Conservation (phyloP, 2,329 filamentous ascomycete genomes). For the Didymella lethalis region DNA sequence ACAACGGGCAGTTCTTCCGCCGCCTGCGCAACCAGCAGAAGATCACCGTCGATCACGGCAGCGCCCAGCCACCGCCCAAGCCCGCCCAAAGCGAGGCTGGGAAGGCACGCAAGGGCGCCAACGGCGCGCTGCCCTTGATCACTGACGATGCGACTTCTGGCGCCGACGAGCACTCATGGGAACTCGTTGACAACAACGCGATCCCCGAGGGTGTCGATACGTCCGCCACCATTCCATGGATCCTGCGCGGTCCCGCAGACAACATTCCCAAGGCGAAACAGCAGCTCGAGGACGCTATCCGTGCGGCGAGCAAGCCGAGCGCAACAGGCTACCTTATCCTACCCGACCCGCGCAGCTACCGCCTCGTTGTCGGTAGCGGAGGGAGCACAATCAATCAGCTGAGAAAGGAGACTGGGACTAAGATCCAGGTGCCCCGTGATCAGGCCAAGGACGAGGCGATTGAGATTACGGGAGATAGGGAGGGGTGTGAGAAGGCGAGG, state of each 20-base stretch:
- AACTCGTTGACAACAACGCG: constrained; percentile 72
- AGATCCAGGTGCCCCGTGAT: constrained; percentile 89
- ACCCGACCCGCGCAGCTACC: constrained; percentile 85
- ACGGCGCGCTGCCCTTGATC: constrained; percentile 82
- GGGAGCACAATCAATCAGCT: constrained; percentile 94
- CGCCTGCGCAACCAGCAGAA: constrained; percentile 84
- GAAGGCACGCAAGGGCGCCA: constrained; percentile 60
- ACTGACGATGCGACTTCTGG: constrained; percentile 73
- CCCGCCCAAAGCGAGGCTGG: constrained; percentile 61
- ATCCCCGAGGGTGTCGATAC: constrained; percentile 61
- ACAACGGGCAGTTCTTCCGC: constrained; percentile 94
- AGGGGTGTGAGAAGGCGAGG: constrained; percentile 85
- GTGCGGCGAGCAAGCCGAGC: constrained; percentile 72
- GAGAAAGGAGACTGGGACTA: constrained; percentile 89
- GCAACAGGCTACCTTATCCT: constrained; percentile 87
- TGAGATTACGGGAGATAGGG: constrained; percentile 80
- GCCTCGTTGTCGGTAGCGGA: constrained; percentile 86
- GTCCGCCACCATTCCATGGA: constrained; percentile 78
- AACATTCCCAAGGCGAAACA: constrained; percentile 83
- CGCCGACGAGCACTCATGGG: constrained; percentile 80
- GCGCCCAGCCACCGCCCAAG: constrained; percentile 77
- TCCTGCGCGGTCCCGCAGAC: constrained; percentile 80
- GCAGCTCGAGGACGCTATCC: constrained; percentile 74
- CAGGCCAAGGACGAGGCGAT: constrained; percentile 81
- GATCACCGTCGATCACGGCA: constrained; percentile 90